Percentiles rank a stretch among this genome's conserved stretches.
Conservation (phyloP, 192 early-diverging fungal genomes). For the Chytriomyces hyalinus region DNA sequence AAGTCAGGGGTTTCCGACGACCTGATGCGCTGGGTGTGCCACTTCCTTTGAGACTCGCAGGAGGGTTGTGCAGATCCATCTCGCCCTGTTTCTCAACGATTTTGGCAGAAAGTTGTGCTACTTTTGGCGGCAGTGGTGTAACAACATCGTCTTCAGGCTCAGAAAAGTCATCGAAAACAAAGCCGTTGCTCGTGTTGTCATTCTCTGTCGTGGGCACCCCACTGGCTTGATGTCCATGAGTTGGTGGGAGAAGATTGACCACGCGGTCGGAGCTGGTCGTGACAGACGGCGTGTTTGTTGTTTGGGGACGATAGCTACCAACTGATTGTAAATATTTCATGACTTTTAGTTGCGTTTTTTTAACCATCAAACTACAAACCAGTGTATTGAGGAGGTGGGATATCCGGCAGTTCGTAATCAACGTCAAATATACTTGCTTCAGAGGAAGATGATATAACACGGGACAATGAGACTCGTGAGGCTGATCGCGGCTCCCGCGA, state of each 20-base stretch:
- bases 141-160: background rate
- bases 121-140: background rate
- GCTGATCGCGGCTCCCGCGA: background rate
- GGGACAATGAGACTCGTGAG: background rate
- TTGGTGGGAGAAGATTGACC: background rate
- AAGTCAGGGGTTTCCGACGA: background rate
- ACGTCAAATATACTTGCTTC: background rate
- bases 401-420: slow-evolving; percentile 1
- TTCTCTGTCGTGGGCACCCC: background rate
- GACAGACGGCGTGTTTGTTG: background rate
- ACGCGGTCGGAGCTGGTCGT: too few relatives aligned
- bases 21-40: background rate
- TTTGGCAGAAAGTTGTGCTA: background rate
- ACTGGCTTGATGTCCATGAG: background rate
- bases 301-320: background rate
- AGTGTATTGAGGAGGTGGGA: slow-evolving; percentile 19
- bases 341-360: background rate
- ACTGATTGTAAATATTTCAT: background rate
- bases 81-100: background rate
- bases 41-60: background rate
- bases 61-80: background rate
- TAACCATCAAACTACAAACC: background rate
- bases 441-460: background rate
- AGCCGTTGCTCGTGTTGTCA: background rate
- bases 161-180: background rate